Conservation (phyloP, 768 basidiomycete species). For the Xerocomellus intermedius region DNA sequence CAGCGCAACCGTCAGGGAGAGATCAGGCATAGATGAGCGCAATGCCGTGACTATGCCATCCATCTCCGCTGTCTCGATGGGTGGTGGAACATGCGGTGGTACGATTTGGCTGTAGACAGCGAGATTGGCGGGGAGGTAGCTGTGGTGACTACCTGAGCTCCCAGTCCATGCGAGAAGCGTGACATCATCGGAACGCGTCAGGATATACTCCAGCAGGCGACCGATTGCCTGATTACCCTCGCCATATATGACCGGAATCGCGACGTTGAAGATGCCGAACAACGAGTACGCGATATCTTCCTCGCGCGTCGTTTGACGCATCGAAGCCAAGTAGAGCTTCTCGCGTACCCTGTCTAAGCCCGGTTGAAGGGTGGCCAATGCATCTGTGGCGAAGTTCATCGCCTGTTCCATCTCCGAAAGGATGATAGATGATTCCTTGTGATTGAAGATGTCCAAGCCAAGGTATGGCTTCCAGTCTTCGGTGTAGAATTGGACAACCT, state of each 20-base stretch:
- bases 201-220: background rate
- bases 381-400: background rate
- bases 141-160: background rate
- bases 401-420: slow-evolving; percentile 3
- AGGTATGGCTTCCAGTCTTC: slow-evolving; percentile 14
- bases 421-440: slow-evolving; percentile 2
- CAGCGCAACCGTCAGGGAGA: background rate
- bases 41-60: background rate
- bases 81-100: background rate
- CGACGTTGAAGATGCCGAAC: slow-evolving; percentile 11
- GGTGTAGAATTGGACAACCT: slow-evolving; percentile 6
- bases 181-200: background rate
- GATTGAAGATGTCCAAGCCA: background rate
- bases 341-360: slow-evolving; percentile 1
- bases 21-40: background rate
- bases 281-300: slow-evolving; percentile 20
- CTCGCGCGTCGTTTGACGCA: slow-evolving; percentile 5
- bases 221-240: background rate
- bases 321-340: slow-evolving; percentile 13
- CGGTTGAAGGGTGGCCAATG: background rate
- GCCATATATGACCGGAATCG: slow-evolving; percentile 14
- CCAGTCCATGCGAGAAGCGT: slow-evolving; percentile 5
- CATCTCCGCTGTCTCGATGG: background rate
- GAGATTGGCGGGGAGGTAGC: slow-evolving; percentile 9
- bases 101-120: background rate